Percentiles rank a stretch among this genome's conserved stretches.
Conservation (phyloP, 2,329 filamentous ascomycete species). For the Lecanicillium sp. region DNA sequence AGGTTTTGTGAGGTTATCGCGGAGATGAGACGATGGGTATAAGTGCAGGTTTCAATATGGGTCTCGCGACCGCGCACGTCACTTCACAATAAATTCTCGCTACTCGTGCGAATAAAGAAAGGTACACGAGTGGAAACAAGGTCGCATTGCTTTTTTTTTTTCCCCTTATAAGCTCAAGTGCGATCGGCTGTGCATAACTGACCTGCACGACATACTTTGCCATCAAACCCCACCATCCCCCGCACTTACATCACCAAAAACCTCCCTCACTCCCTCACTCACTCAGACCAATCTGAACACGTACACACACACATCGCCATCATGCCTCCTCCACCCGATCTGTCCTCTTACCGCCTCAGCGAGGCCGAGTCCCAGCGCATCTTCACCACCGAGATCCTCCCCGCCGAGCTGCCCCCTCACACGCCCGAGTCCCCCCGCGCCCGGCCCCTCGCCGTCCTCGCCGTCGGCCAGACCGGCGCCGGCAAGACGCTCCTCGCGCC, state of each 20-base stretch:
- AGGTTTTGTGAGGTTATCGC: no score
- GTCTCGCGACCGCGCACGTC: no score
- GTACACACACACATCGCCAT: background rate
- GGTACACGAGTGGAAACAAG: no score
- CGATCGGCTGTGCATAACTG: no score
- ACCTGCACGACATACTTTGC: no score
- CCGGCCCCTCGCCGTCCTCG: conserved; percentile 34
- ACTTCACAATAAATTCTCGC: no score
- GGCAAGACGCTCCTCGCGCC: conserved; percentile 42
- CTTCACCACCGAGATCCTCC: conserved; percentile 27
- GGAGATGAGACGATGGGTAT: no score
- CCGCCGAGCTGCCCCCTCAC: conserved; percentile 26
- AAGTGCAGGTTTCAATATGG: no score
- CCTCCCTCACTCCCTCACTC: background rate
- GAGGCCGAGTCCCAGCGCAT: conserved; percentile 24
- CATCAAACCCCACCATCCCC: background rate
- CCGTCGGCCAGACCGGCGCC: conserved; percentile 43
- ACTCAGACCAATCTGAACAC: no score
- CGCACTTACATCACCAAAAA: background rate
- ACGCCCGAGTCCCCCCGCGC: conserved; percentile 9
- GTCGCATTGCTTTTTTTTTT: no score
- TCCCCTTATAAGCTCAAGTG: no score
- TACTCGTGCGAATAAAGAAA: no score
- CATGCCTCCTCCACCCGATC: conserved; percentile 22
- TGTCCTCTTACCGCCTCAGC: conserved; percentile 28